Percentiles rank a stretch among this genome's conserved stretches.
Evolutionary conservation across 1,139 yeast genomes (phyloP).

Genomic region (Yamadazyma songkhlaensis): DNA sequence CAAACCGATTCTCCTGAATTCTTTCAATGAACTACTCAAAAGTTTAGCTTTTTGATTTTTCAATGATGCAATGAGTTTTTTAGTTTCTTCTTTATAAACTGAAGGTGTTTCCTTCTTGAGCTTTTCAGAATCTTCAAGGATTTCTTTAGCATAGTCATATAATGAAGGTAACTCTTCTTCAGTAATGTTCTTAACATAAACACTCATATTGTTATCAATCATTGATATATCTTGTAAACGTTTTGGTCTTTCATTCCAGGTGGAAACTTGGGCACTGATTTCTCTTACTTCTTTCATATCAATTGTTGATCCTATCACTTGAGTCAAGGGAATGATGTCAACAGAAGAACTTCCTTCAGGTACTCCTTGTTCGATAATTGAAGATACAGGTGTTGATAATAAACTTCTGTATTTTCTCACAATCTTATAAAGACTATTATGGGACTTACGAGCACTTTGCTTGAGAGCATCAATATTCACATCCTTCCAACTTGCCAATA

Average conservation of each 20-base stretch:
- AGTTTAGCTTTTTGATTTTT: slow-evolving; percentile 77
- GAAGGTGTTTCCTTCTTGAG: slow-evolving; percentile 77
- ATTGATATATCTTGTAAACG: slow-evolving; percentile 49
- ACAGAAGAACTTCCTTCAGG: slow-evolving; percentile 15
- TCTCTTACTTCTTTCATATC: slow-evolving; percentile 14
- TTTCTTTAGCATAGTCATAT: slow-evolving; percentile 51
- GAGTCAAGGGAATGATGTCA: slow-evolving; percentile 9
- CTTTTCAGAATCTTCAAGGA: slow-evolving; percentile 57
- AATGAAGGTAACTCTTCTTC: slow-evolving; percentile 36
- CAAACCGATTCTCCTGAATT: slow-evolving; percentile 72
- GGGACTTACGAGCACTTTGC: slow-evolving; percentile 90
- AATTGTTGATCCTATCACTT: slow-evolving; percentile 15
- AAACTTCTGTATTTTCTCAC: slow-evolving; percentile 78
- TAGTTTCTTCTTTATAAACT: slow-evolving; percentile 66
- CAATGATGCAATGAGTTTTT: slow-evolving; percentile 68
- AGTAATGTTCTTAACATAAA: slow-evolving; percentile 40
- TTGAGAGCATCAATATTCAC: slow-evolving; percentile 90
- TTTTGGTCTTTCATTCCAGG: slow-evolving; percentile 57
- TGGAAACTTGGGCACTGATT: slow-evolving; percentile 24
- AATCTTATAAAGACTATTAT: slow-evolving; percentile 75
- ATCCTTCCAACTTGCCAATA: slow-evolving; percentile 96
- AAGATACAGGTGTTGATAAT: slow-evolving; percentile 51
- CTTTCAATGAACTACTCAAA: slow-evolving; percentile 73
- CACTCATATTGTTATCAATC: slow-evolving; percentile 55
- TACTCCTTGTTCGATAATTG: slow-evolving; percentile 64